Evolutionary conservation across 1,139 yeast genomes (phyloP).

Genomic region (Geotrichum klebahnii): DNA sequence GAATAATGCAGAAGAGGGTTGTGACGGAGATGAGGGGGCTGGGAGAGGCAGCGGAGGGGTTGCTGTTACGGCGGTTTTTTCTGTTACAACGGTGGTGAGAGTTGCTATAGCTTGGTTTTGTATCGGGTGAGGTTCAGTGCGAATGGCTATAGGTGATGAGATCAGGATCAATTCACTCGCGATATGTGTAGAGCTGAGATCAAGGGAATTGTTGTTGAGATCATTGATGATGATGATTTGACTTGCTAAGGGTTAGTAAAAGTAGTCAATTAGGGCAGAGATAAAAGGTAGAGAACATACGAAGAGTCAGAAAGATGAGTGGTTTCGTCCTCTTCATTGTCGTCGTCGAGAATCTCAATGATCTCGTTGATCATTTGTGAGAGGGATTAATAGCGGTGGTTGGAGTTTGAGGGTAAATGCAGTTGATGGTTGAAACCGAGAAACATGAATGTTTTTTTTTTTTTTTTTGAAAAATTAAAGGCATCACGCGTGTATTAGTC

Average conservation of each 20-base stretch:
- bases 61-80: neutral
- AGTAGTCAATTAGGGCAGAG: neutral
- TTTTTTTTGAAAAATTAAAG: no score
- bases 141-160: neutral
- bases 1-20: neutral
- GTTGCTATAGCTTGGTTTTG: no score
- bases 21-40: neutral
- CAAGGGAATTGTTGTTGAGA: neutral
- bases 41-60: neutral
- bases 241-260: neutral
- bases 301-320: neutral
- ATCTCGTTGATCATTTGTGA: neutral
- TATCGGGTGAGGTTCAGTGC: no score
- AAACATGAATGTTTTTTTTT: neutral
- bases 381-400: neutral
- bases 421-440: no score
- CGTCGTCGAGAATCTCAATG: conserved; percentile 7
- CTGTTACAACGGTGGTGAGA: neutral
- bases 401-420: no score
- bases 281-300: neutral
- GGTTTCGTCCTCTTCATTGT: neutral
- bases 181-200: neutral
- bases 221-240: neutral
- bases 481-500: no score
- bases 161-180: neutral